Evolutionary conservation across 257 asterid genomes (phyloP).

Genomic region (Solanum appendiculatum): DNA sequence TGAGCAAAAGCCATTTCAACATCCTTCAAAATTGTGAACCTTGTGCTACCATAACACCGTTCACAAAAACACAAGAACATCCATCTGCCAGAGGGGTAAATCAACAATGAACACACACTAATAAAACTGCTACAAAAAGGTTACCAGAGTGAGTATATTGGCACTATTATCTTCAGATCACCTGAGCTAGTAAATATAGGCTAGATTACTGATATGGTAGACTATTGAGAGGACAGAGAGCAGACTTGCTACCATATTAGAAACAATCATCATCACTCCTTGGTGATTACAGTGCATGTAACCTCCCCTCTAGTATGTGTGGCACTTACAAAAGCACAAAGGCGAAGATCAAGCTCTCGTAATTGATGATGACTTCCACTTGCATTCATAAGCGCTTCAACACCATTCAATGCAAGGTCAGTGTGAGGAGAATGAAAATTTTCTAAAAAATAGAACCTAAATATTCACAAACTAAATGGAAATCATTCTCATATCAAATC

Average conservation of each 20-base stretch:
- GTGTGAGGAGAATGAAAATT: conserved; percentile 60
- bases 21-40: conserved; percentile 89
- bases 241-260: conserved; percentile 53
- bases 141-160: not conserved
- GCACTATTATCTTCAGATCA: not conserved
- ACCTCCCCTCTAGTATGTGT: conserved; percentile 92
- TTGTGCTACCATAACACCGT: conserved; percentile 89
- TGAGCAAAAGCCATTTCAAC: conserved; percentile 89
- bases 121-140: not conserved
- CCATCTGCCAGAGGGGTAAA: conserved; percentile 55
- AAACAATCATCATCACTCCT: conserved; percentile 95
- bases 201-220: not conserved
- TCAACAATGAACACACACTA: conserved; percentile 7
- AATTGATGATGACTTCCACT: conserved; percentile 96
- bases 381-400: conserved; percentile 87
- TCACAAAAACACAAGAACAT: conserved; percentile 74
- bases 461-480: too few relatives aligned
- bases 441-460: too few relatives aligned
- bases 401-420: conserved; percentile 85
- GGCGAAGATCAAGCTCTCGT: conserved; percentile 71
- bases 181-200: not conserved
- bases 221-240: not conserved
- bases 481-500: too few relatives aligned
- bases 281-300: conserved; percentile 91
- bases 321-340: conserved; percentile 77